Evolutionary conservation across 179 eudicot genomes (phyloP).

Genomic region (Silene vulgaris): DNA sequence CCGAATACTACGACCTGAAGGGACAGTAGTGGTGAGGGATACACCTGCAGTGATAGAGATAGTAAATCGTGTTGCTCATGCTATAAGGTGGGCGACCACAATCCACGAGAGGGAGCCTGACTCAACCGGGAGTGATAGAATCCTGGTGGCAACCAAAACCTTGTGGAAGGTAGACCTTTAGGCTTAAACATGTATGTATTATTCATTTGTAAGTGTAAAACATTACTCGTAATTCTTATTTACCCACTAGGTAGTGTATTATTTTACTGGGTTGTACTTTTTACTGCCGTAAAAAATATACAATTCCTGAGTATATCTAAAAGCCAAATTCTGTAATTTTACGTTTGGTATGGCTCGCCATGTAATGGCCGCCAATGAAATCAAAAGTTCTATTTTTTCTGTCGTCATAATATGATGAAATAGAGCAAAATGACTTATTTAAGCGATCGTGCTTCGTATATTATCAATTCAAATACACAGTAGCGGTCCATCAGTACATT

Average conservation of each 20-base stretch:
- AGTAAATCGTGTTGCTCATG: conserved; percentile 55
- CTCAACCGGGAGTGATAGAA: conserved; percentile 56
- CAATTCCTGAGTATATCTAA: background rate
- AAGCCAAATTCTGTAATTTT: conserved; percentile 7
- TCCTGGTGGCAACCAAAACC: conserved; percentile 69
- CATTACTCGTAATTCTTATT: conserved; percentile 10
- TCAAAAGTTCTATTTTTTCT: no score
- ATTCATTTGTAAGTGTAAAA: conserved; percentile 14
- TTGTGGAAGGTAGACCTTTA: conserved; percentile 42
- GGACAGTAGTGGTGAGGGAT: conserved; percentile 75
- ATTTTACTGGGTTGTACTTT: background rate
- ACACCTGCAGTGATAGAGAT: conserved; percentile 61
- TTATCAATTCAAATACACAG: no score
- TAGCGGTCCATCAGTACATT: no score
- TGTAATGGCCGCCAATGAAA: no score
- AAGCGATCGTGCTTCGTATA: no score
- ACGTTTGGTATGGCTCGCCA: no score
- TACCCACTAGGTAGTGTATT: conserved; percentile 12
- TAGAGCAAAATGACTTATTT: no score
- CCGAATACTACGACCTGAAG: conserved; percentile 78
- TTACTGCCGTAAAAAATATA: background rate
- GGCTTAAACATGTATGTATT: conserved; percentile 16
- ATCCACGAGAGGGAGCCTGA: conserved; percentile 72
- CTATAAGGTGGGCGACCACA: conserved; percentile 56
- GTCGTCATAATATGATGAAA: no score